Conservation (phyloP, 2,329 filamentous ascomycete species). For the Periconia sp. region DNA sequence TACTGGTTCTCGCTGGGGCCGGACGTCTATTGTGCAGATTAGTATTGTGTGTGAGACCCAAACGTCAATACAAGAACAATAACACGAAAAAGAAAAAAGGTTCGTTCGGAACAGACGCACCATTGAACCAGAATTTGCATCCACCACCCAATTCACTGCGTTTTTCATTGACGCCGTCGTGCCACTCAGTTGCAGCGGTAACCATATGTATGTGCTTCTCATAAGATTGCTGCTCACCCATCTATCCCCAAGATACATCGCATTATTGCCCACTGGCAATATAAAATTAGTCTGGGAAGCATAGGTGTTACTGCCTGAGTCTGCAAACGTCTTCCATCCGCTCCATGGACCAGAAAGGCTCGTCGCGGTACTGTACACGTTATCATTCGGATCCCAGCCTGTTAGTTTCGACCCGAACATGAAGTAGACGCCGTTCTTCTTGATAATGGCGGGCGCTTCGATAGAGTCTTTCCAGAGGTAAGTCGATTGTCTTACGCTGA, state of each 20-base stretch:
- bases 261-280: constrained; percentile 48
- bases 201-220: constrained; percentile 65
- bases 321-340: constrained; percentile 61
- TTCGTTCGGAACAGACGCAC: background rate
- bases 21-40: constrained; percentile 16
- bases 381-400: constrained; percentile 64
- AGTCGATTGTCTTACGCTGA: constrained; percentile 51
- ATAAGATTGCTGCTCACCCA: constrained; percentile 64
- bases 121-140: constrained; percentile 50
- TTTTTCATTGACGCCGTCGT: constrained; percentile 55
- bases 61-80: background rate
- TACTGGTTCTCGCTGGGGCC: constrained; percentile 51
- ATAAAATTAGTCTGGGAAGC: constrained; percentile 63
- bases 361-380: constrained; percentile 62
- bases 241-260: constrained; percentile 68
- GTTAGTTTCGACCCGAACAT: constrained; percentile 60
- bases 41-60: background rate
- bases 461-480: constrained; percentile 59
- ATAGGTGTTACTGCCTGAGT: constrained; percentile 60
- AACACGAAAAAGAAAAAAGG: background rate
- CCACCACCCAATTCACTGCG: constrained; percentile 58
- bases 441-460: constrained; percentile 66
- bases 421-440: constrained; percentile 62
- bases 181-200: constrained; percentile 59
- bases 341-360: constrained; percentile 64